A percentile compares a stretch with the other conserved stretches of the same genome.
Conservation (phyloP, 192 early-diverging fungal genomes). For the Entomortierella chlamydospora region DNA sequence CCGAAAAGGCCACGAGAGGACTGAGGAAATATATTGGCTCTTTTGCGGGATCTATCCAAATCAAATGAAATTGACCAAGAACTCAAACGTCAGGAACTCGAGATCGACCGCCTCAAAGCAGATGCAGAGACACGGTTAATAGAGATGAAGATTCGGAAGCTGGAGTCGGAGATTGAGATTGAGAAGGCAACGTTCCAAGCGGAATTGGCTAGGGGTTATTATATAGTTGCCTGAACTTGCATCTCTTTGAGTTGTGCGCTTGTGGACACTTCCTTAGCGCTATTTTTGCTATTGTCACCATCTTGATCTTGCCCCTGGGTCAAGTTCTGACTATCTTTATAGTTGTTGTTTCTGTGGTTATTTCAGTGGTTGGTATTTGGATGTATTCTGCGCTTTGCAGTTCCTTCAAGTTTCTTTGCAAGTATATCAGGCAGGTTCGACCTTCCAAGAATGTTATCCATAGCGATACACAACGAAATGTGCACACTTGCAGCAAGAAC, state of each 20-base stretch:
- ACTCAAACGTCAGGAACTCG: background rate
- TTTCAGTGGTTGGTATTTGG: too few relatives aligned
- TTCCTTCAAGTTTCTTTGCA: background rate
- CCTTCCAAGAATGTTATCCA: background rate
- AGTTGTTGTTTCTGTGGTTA: too few relatives aligned
- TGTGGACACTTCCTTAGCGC: background rate
- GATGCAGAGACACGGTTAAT: background rate
- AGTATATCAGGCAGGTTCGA: background rate
- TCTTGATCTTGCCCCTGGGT: too few relatives aligned
- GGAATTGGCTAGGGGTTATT: background rate
- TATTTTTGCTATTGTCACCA: too few relatives aligned
- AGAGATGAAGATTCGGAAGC: background rate
- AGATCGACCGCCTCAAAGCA: background rate
- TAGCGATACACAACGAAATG: background rate
- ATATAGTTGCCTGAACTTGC: background rate
- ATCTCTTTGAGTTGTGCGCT: background rate
- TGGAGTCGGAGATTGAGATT: background rate
- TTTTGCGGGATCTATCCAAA: too few relatives aligned
- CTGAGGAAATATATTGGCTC: too few relatives aligned
- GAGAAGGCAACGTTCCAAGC: background rate
- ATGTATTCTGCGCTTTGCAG: too few relatives aligned
- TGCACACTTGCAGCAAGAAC: background rate
- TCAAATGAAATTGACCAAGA: background rate
- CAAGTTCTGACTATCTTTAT: too few relatives aligned
- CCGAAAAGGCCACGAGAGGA: background rate